These are phyloP conservation scores for Ophiostoma pallidulum DNA, from an alignment of 2,329 filamentous ascomycete species.

Conservation along the genomic window DNA sequence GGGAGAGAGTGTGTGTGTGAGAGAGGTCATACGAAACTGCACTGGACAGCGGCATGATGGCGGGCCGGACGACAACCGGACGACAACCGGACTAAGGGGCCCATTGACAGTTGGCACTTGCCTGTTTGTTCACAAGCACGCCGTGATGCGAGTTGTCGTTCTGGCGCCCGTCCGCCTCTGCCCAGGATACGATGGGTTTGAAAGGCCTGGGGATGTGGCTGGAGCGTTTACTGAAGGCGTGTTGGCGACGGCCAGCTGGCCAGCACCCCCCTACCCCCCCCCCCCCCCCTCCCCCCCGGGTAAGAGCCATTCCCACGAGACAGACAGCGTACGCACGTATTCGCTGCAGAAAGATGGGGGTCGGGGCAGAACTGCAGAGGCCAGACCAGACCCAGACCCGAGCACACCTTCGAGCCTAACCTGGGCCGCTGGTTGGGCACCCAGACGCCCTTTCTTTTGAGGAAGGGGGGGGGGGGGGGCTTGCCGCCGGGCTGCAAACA, in stretches of 20 bases:
- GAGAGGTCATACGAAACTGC: not conserved
- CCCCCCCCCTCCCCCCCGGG: too few relatives aligned
- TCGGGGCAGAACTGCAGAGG: too few relatives aligned
- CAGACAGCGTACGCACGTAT: too few relatives aligned
- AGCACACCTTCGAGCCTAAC: slow-evolving; percentile 4
- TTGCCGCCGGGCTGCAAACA: not conserved
- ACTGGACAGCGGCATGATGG: slow-evolving; percentile 2
- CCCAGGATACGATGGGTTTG: not conserved
- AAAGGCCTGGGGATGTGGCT: too few relatives aligned
- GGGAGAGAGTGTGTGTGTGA: not conserved
- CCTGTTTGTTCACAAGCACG: slow-evolving; percentile 3
- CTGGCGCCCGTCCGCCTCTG: not conserved
- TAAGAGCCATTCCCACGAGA: too few relatives aligned
- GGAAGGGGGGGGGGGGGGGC: not conserved
- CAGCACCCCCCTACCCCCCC: too few relatives aligned
- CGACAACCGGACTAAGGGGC: too few relatives aligned
- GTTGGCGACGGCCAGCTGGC: too few relatives aligned
- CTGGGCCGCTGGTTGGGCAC: slow-evolving; percentile 37
- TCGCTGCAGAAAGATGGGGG: not conserved
- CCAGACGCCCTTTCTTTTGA: slow-evolving; percentile 22
- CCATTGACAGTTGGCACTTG: slow-evolving; percentile 11
- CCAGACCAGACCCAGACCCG: too few relatives aligned
- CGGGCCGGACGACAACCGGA: not conserved
- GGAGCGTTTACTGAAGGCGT: too few relatives aligned
- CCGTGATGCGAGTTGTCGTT: not conserved